A percentile compares a stretch with the other conserved stretches of the same genome.
phyloP scores from a whole-genome alignment of 2,329 filamentous ascomycete species.

The Penicillium sumatraense region DNA sequence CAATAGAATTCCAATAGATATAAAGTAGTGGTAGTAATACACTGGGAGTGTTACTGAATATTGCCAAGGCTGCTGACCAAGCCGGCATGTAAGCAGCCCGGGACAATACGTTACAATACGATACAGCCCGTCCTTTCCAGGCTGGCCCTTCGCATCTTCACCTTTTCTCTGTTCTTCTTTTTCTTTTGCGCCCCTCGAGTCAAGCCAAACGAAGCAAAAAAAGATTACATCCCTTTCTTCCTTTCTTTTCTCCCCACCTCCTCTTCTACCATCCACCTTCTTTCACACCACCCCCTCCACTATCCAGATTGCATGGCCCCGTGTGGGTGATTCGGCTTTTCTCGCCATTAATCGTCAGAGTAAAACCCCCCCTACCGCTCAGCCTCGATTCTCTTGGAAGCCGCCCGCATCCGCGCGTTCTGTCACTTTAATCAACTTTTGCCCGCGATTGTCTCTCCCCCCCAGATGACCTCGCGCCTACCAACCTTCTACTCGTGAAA shows the following conservation, averaged over 20 bases:
- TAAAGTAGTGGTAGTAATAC: too few species aligned
- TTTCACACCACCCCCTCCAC: slow-evolving; percentile 1
- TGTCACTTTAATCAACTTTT: background rate
- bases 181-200: slow-evolving; percentile 12
- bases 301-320: slow-evolving; percentile 26
- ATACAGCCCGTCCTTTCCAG: background rate
- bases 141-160: background rate
- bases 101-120: background rate
- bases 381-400: slow-evolving; percentile 12
- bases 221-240: slow-evolving; percentile 11
- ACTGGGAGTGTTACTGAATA: too few species aligned
- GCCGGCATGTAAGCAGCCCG: slow-evolving; percentile 17
- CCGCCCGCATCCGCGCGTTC: slow-evolving; percentile 14
- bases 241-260: background rate
- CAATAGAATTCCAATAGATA: too few species aligned
- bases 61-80: slow-evolving; percentile 24
- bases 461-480: slow-evolving; percentile 15
- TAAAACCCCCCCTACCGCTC: slow-evolving; percentile 9
- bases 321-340: slow-evolving; percentile 22
- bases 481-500: slow-evolving; percentile 7
- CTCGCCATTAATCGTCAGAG: slow-evolving; percentile 9
- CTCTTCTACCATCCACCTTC: background rate
- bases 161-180: background rate
- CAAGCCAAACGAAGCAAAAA: too few species aligned
- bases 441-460: slow-evolving; percentile 3